Conservation (phyloP, 1,284 basidiomycete species). For the Sporisorium exsertum region DNA sequence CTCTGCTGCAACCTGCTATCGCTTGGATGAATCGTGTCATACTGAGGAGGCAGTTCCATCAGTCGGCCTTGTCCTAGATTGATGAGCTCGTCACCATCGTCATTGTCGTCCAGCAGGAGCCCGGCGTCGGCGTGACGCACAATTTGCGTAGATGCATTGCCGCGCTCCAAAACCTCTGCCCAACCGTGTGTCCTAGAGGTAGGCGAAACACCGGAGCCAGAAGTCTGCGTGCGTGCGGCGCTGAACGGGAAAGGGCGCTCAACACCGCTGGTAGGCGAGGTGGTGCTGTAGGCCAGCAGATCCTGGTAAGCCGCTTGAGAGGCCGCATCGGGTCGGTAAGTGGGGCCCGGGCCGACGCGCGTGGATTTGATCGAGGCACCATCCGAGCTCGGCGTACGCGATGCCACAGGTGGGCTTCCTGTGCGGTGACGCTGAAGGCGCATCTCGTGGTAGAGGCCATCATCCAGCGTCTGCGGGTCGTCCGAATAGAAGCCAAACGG, state of each 20-base stretch:
- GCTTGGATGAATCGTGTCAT: constrained; percentile 48
- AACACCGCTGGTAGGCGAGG: constrained; percentile 20
- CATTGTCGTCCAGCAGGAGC: constrained; percentile 55
- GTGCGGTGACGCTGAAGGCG: constrained; percentile 16
- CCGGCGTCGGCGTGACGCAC: constrained; percentile 58
- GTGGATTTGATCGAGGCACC: constrained; percentile 28
- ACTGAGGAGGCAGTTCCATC: constrained; percentile 60
- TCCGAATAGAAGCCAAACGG: constrained; percentile 34
- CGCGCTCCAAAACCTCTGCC: constrained; percentile 21
- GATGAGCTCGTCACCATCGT: constrained; percentile 48
- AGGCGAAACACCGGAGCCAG: constrained; percentile 2
- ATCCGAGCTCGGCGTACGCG: constrained; percentile 29
- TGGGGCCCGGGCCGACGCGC: constrained; percentile 36
- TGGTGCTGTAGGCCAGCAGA: constrained; percentile 16
- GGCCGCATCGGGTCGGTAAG: constrained; percentile 43
- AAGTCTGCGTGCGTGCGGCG: constrained; percentile 5
- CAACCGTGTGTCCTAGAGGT: constrained; percentile 16
- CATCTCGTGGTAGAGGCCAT: constrained; percentile 4
- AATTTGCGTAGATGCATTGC: constrained; percentile 20
- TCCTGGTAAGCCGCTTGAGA: constrained; percentile 48
- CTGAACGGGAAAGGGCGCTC: constrained; percentile 23
- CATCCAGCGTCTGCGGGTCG: constrained; percentile 15
- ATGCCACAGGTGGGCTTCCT: constrained; percentile 8
- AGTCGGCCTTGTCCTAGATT: constrained; percentile 21
- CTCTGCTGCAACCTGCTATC: constrained; percentile 14